Conservation (phyloP, 2,329 filamentous ascomycete genomes). For the Zelopaecilomyces penicillatus region DNA sequence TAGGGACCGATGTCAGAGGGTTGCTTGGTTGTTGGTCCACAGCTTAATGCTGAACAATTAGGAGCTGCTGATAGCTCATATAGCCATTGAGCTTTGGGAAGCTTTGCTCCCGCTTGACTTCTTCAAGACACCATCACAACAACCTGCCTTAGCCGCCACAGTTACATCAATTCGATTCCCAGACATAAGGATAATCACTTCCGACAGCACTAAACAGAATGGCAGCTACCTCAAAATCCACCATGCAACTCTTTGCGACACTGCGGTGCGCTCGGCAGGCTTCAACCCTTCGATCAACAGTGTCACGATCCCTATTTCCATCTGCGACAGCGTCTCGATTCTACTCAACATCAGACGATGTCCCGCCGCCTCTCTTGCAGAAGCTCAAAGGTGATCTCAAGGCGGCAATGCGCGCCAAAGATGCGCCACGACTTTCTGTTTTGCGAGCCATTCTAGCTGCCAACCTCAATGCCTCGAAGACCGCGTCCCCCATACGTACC, state of each 20-base stretch:
- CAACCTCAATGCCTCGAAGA: slow-evolving; percentile 70
- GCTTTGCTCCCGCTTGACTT: background rate
- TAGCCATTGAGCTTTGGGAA: too few relatives aligned
- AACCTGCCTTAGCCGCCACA: too few relatives aligned
- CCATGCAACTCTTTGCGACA: slow-evolving; percentile 14
- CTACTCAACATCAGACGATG: slow-evolving; percentile 28
- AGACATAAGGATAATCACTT: too few relatives aligned
- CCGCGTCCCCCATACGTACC: slow-evolving; percentile 56
- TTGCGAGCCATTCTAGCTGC: slow-evolving; percentile 61
- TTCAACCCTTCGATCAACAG: background rate
- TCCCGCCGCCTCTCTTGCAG: slow-evolving; percentile 38
- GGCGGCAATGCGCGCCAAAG: slow-evolving; percentile 57
- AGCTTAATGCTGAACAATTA: too few relatives aligned
- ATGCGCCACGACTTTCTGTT: slow-evolving; percentile 56
- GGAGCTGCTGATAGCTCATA: too few relatives aligned
- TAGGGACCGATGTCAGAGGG: too few relatives aligned
- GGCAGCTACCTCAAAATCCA: background rate
- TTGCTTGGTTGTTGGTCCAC: too few relatives aligned
- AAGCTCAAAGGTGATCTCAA: slow-evolving; percentile 56
- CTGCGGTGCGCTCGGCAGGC: slow-evolving; percentile 13
- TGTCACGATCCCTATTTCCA: background rate
- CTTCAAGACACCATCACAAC: background rate
- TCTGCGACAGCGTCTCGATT: slow-evolving; percentile 13
- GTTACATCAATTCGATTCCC: too few relatives aligned
- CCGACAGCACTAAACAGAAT: too few relatives aligned